Base-by-base conservation (phyloP, 805 yeast genomes). In the Barnettozyma sp. region DNA sequence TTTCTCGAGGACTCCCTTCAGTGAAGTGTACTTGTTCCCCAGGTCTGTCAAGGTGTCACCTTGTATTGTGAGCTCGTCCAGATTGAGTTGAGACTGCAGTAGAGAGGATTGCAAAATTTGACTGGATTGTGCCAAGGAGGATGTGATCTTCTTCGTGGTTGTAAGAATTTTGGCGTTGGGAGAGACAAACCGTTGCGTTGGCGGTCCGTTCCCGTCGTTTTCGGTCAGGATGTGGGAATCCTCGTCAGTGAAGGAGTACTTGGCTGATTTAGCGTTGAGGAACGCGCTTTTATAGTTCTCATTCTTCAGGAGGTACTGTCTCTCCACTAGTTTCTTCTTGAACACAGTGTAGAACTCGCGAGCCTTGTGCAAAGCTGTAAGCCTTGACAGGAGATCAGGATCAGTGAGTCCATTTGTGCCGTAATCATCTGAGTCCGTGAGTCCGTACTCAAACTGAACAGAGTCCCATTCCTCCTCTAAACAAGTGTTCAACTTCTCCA, bases 101-200 rank as follows among this genome's bases (percentile, higher is more conserved):
- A 53, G 29, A 7, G 56, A 42, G 2, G 49, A 35, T 25, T 53
- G 57, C 24, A 53, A 30, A 7, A 51, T 35, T 31, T 49, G 51
- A 13, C 48, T 41, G 4, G 57, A 51, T 27, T 47, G 46, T 6
- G 35, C 21, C n/a, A 53, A 33, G 10, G 41, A 40, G 4, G 52
- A 43, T 7, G 56, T 53, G 27, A 53, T 53, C 34, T 43, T 46
- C 35, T 46, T 51, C 0, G 51, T 53, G 5, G 57, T 49, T 12
- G 41, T 28, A 39, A 51, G 34, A 7, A 53, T 38, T 22, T 50
- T 51, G 6, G 41, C 46, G 37, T 51, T 52, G 2, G 46, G 42
- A 4, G 50, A 30, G 7, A 40, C 17, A 21, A 25, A 14, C 17
- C 14, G n/a, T 14, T 25, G 28, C 10, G 40, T 10, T 8, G 32